Conservation (phyloP, 1,139 yeast genomes). For the Sugiyamaella xylanicola region DNA sequence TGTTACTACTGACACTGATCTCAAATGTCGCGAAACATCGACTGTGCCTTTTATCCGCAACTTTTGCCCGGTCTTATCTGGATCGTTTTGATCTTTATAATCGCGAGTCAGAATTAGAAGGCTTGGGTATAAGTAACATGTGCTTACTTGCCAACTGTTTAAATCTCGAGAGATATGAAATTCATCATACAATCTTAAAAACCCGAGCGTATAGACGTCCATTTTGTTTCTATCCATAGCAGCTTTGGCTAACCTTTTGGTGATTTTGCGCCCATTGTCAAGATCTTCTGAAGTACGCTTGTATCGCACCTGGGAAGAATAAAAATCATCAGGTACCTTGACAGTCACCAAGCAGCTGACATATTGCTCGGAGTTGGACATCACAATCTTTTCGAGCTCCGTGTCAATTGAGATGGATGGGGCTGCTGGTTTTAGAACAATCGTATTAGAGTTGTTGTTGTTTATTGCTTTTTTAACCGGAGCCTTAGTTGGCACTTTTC, state of each 20-base stretch:
- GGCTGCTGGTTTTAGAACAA: constrained; percentile 18
- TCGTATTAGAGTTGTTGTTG: constrained; percentile 20
- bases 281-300: constrained; percentile 23
- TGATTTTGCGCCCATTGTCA: constrained; percentile 14
- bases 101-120: constrained; percentile 28
- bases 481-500: too few relatives aligned
- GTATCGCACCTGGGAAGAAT: constrained; percentile 14
- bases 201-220: constrained; percentile 29
- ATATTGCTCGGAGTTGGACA: constrained; percentile 19
- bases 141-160: constrained; percentile 29
- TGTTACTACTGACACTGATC: constrained; percentile 21
- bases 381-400: constrained; percentile 25
- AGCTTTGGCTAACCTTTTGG: constrained; percentile 22
- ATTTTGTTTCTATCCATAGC: constrained; percentile 28
- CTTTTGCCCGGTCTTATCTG: constrained; percentile 9
- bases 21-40: constrained; percentile 27
- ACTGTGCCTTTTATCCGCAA: constrained; percentile 28
- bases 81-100: constrained; percentile 7
- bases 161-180: constrained; percentile 30
- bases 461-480: background rate
- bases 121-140: constrained; percentile 32
- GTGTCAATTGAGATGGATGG: constrained; percentile 27
- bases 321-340: constrained; percentile 24
- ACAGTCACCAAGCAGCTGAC: constrained; percentile 26
- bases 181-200: constrained; percentile 28